A percentile compares a stretch with the other conserved stretches of the same genome.
phyloP scores from a whole-genome alignment of 805 yeast genomes.

The Brettanomyces naardenensis region DNA sequence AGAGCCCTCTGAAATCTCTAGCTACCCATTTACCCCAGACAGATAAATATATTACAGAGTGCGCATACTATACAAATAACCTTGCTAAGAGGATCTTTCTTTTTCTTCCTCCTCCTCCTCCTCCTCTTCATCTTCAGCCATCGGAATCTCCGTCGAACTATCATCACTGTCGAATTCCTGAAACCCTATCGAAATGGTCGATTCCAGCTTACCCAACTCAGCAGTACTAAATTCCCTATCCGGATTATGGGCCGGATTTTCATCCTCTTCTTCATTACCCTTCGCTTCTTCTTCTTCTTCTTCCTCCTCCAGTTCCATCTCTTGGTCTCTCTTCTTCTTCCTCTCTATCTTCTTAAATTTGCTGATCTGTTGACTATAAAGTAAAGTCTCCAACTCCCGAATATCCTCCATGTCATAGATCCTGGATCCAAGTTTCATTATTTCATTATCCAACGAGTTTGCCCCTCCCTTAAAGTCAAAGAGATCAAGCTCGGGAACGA shows the following conservation, averaged over 20 bases:
- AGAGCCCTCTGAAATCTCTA: no score
- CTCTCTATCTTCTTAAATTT: neutral
- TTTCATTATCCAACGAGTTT: constrained; percentile 1
- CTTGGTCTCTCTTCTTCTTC: constrained; percentile 5
- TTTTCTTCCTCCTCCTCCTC: no score
- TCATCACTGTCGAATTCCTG: neutral
- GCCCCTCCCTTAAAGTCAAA: constrained; percentile 7
- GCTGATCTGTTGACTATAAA: constrained; percentile 5
- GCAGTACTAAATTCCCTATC: constrained; percentile 2
- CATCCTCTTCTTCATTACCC: constrained; percentile 5
- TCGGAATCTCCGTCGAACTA: constrained; percentile 9
- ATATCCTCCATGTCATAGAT: constrained; percentile 10
- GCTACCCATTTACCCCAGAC: no score
- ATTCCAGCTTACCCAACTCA: constrained; percentile 1
- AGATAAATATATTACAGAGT: no score
- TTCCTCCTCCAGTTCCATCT: constrained; percentile 4
- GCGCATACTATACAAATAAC: no score
- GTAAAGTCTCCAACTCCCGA: constrained; percentile 7
- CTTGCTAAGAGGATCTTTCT: no score
- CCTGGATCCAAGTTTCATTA: constrained; percentile 7
- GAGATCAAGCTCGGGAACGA: constrained; percentile 13
- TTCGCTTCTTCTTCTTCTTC: constrained; percentile 1
- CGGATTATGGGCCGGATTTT: constrained; percentile 1
- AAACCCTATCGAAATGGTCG: neutral
- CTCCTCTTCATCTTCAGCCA: constrained; percentile 16